Percentiles rank a stretch among this genome's conserved stretches.
Conservation (phyloP, 2,329 filamentous ascomycete species). For the Alternaria postmessia region DNA sequence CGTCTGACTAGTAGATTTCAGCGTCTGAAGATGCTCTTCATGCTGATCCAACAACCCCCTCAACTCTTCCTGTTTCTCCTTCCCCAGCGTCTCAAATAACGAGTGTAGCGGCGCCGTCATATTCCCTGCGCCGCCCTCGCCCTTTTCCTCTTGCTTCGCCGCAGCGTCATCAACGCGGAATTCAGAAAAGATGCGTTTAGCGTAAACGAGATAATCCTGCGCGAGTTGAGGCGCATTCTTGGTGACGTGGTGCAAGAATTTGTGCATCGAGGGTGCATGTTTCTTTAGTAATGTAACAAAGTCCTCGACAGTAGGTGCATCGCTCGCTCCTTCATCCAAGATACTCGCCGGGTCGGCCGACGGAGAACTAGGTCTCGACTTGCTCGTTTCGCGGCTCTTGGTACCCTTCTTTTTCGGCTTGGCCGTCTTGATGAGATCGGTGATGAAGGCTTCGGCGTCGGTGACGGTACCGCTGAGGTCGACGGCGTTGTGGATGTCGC, state of each 20-base stretch:
- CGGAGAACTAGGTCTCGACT: constrained; percentile 32
- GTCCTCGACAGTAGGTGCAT: constrained; percentile 70
- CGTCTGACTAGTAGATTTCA: constrained; percentile 33
- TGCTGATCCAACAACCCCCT: constrained; percentile 66
- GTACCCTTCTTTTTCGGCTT: constrained; percentile 49
- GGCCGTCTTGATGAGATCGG: constrained; percentile 71
- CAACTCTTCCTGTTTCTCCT: constrained; percentile 57
- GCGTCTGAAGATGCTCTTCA: constrained; percentile 61
- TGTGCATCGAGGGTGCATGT: constrained; percentile 70
- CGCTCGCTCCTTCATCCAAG: constrained; percentile 28
- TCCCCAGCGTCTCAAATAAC: constrained; percentile 58
- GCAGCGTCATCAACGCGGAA: constrained; percentile 57
- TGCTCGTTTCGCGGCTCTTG: constrained; percentile 32
- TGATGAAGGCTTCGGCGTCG: constrained; percentile 72
- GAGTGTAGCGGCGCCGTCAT: constrained; percentile 53
- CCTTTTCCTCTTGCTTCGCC: constrained; percentile 29
- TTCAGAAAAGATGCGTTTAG: constrained; percentile 63
- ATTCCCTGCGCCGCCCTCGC: constrained; percentile 50
- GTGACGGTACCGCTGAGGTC: constrained; percentile 74
- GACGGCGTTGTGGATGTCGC: constrained; percentile 73
- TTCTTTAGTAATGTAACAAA: constrained; percentile 72
- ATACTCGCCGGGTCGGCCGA: constrained; percentile 29
- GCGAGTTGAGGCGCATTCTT: constrained; percentile 73
- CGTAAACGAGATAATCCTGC: constrained; percentile 68
- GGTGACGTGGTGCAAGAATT: constrained; percentile 74